phyloP scores from a whole-genome alignment of 2,329 filamentous ascomycete genomes.

The Fusarium illudens region DNA sequence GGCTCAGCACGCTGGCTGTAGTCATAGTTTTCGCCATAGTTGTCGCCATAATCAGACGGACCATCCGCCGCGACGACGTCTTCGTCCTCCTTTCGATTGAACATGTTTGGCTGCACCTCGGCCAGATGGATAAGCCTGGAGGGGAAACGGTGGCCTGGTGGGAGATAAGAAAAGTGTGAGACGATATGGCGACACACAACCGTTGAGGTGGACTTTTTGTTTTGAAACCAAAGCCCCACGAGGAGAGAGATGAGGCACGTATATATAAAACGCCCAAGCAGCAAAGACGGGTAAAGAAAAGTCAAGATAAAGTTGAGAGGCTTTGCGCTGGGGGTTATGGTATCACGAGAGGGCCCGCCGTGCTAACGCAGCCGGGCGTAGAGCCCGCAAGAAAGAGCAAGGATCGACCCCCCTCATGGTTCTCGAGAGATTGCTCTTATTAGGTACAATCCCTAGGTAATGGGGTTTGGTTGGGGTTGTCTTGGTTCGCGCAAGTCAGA shows the following conservation, averaged over 20 bases:
- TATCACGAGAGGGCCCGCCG: slow-evolving; percentile 38
- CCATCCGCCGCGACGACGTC: slow-evolving; percentile 31
- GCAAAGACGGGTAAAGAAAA: slow-evolving; percentile 18
- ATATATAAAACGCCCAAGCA: slow-evolving; percentile 17
- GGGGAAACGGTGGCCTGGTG: neutral
- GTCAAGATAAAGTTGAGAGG: slow-evolving; percentile 31
- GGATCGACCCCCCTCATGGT: slow-evolving; percentile 35
- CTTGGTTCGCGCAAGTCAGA: slow-evolving; percentile 8
- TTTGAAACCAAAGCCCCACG: neutral
- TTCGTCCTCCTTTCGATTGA: slow-evolving; percentile 33
- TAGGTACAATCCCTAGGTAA: slow-evolving; percentile 13
- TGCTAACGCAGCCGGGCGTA: slow-evolving; percentile 38
- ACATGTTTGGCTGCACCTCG: slow-evolving; percentile 22
- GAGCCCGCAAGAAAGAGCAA: slow-evolving; percentile 24
- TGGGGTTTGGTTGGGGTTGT: slow-evolving; percentile 13
- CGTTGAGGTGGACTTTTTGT: neutral
- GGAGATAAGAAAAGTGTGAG: neutral
- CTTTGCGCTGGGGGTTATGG: slow-evolving; percentile 29
- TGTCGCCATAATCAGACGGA: slow-evolving; percentile 15
- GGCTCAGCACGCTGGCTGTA: slow-evolving; percentile 23
- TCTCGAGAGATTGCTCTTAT: slow-evolving; percentile 19
- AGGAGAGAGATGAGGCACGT: neutral
- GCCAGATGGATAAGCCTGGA: neutral
- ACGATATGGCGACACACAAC: neutral
- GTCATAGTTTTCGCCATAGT: slow-evolving; percentile 25